phyloP scores from a whole-genome alignment of 768 basidiomycete species.

The Clathrus columnatus region DNA sequence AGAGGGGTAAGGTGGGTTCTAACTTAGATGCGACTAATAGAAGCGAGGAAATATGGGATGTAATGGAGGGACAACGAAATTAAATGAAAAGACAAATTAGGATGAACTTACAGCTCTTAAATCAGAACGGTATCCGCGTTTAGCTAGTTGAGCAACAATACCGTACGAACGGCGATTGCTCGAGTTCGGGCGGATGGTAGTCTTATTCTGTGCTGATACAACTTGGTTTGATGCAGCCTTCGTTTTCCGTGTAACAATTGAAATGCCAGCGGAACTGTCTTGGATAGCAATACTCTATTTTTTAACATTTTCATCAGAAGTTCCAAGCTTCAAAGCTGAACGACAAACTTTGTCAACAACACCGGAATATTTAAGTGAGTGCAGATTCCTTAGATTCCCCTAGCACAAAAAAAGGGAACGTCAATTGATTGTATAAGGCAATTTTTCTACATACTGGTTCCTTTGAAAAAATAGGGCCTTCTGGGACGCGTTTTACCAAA shows the following conservation, averaged over 20 bases:
- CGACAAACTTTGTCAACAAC: slow-evolving; percentile 60
- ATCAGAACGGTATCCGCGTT: slow-evolving; percentile 69
- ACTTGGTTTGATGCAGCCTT: slow-evolving; percentile 48
- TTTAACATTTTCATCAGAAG: background rate
- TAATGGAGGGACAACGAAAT: slow-evolving; percentile 12
- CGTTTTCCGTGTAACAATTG: slow-evolving; percentile 57
- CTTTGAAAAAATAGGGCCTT: slow-evolving; percentile 74
- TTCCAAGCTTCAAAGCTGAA: background rate
- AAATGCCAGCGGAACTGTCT: slow-evolving; percentile 45
- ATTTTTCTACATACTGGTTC: slow-evolving; percentile 54
- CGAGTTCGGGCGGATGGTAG: slow-evolving; percentile 56
- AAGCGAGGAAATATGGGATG: slow-evolving; percentile 9
- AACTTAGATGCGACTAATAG: slow-evolving; percentile 62
- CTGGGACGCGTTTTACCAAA: slow-evolving; percentile 66
- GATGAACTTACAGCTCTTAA: slow-evolving; percentile 56
- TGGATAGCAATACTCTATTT: slow-evolving; percentile 61
- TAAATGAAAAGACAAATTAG: background rate
- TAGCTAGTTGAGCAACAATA: slow-evolving; percentile 48
- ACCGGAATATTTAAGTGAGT: slow-evolving; percentile 91
- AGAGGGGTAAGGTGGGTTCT: slow-evolving; percentile 61
- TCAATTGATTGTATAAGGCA: background rate
- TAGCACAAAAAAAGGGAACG: slow-evolving; percentile 20
- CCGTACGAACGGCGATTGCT: slow-evolving; percentile 65
- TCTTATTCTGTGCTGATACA: slow-evolving; percentile 35
- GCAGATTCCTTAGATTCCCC: slow-evolving; percentile 82